Evolutionary conservation across 1,139 yeast genomes (phyloP), one percentile per base, ranked within the genome.

Genomic region (Pichia sp.): DNA sequence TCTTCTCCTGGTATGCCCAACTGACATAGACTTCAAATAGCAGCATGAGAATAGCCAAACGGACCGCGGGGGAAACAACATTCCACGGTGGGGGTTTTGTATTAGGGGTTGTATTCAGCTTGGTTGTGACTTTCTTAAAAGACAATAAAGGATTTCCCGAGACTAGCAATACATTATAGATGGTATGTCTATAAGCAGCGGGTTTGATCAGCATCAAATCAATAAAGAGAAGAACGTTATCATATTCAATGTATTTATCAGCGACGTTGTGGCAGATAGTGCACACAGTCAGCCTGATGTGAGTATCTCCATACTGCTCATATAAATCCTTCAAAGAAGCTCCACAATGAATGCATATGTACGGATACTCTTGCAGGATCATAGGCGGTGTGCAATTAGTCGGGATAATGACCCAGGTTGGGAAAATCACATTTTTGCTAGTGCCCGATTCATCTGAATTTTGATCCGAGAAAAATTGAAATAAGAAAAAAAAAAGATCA

Each of bases 201-300:
- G 94, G 90, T 59, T 88, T 86, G 52, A 92, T 66, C 11, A 92
- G 72, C 44, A 92, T 65, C 39, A 90, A 71, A 58, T 94, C 98
- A 35, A 94, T 80, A 58, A 87, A 85, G 31, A 92, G 67, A 2
- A 92, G 68, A 27, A 90, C 95, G 44, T 79, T 76, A 61, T 92
- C 99, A 54, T 81, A 84, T 60, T 92, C 99, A 37, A 92, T 83
- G 64, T 94, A 92, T 60, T 85, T 84, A 64, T 92, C 99, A 2
- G 92, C 95, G 23, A 85, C 79, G 45, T 72, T 68, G 39, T 76
- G 73, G 61, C 99, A 92, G 29, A 66, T 62, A 1, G 78, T 69
- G 56, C 99, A 92, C 39, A 82, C 81, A 0, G 95, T 82, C 42
- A 88, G 72, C 52, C 85, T 79, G 43, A 90, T 85, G 55, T 88